phyloP scores from a whole-genome alignment of 2,329 filamentous ascomycete genomes.

The Aspergillus spinulosporus region DNA sequence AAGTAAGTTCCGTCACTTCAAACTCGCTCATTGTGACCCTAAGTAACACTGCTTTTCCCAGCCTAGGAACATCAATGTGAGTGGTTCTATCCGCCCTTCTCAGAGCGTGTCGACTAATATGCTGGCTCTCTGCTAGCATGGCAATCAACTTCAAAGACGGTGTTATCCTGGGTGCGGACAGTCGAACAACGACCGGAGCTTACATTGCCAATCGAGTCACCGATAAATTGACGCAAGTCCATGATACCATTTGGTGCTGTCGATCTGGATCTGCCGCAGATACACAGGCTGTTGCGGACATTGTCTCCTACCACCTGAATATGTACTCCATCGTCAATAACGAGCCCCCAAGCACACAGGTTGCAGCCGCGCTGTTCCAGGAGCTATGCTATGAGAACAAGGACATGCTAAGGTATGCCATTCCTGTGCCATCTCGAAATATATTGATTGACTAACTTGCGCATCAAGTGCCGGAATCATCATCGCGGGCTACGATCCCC shows the following conservation, averaged over 20 bases:
- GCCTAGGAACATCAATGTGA: conserved; percentile 96
- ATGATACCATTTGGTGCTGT: conserved; percentile 99
- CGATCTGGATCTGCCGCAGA: conserved; percentile 96
- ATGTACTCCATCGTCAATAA: conserved; percentile 90
- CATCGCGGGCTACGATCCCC: conserved; percentile 95
- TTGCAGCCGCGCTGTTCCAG: conserved; percentile 92
- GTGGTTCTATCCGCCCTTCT: conserved; percentile 34
- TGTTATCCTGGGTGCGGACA: conserved; percentile 95
- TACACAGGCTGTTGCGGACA: conserved; percentile 96
- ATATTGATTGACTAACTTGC: conserved; percentile 4
- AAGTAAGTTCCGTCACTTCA: conserved; percentile 66
- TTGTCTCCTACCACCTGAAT: conserved; percentile 93
- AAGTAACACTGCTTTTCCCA: conserved; percentile 46
- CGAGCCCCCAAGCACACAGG: conserved; percentile 89
- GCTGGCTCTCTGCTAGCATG: conserved; percentile 64
- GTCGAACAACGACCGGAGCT: conserved; percentile 91
- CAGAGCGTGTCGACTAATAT: not conserved
- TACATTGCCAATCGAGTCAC: conserved; percentile 99
- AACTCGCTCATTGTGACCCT: conserved; percentile 10
- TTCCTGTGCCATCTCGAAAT: not conserved
- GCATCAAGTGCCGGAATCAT: conserved; percentile 81
- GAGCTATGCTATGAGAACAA: conserved; percentile 99
- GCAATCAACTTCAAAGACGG: conserved; percentile 98
- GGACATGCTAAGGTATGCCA: conserved; percentile 76
- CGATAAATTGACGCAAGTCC: conserved; percentile 97